phyloP scores from a whole-genome alignment of 768 basidiomycete species.

The Leucocoprinus birnbaumii region DNA sequence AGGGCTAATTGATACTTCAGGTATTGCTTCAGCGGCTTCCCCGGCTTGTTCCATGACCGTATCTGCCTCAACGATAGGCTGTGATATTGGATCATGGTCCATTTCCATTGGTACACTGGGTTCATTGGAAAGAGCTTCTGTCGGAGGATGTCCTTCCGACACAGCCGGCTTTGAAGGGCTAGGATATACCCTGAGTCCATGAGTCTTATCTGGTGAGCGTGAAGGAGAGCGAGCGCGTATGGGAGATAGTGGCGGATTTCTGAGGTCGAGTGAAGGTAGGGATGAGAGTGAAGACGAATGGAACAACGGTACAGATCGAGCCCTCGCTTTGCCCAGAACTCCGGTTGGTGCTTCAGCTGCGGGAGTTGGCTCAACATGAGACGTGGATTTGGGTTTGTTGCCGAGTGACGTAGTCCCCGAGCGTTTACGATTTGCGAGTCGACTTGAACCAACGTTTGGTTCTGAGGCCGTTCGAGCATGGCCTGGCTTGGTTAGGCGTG shows the following conservation, averaged over 20 bases:
- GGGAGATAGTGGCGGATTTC: constrained; percentile 39
- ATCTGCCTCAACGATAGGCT: constrained; percentile 4
- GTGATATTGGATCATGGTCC: constrained; percentile 16
- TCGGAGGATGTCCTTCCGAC: neutral
- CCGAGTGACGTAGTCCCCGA: constrained; percentile 17
- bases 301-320: constrained; percentile 45
- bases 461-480: constrained; percentile 37
- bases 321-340: constrained; percentile 29
- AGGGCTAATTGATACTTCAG: neutral
- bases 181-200: constrained; percentile 27
- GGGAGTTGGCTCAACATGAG: constrained; percentile 19
- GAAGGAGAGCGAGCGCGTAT: constrained; percentile 34
- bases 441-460: constrained; percentile 20
- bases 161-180: constrained; percentile 11
- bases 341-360: constrained; percentile 16
- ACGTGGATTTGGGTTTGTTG: constrained; percentile 25
- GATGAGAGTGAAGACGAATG: constrained; percentile 26
- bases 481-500: constrained; percentile 1
- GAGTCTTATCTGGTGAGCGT: constrained; percentile 42
- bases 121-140: constrained; percentile 20
- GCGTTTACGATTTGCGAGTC: constrained; percentile 21
- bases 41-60: neutral
- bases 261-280: constrained; percentile 31
- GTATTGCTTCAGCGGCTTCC: neutral
- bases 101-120: constrained; percentile 20